phyloP scores from a whole-genome alignment of 2,329 filamentous ascomycete genomes.

The Verticillium zaregamsianum region DNA sequence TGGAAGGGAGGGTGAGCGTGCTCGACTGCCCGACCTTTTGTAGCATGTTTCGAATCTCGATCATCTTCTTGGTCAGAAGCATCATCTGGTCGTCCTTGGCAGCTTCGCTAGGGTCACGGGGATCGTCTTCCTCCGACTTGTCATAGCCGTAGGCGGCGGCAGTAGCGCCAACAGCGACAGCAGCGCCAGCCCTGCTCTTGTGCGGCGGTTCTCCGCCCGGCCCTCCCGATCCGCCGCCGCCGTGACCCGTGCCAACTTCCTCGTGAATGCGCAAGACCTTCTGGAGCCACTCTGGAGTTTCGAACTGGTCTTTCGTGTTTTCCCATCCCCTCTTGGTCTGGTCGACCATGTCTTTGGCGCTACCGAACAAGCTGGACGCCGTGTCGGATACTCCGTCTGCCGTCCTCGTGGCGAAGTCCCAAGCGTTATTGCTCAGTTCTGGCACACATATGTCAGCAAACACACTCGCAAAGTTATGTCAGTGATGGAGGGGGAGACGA shows the following conservation, averaged over 20 bases:
- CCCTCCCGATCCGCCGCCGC: constrained; percentile 43
- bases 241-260: constrained; percentile 46
- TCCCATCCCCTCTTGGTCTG: constrained; percentile 80
- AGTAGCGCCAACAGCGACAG: constrained; percentile 65
- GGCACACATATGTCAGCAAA: not conserved
- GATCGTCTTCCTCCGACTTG: constrained; percentile 60
- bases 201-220: constrained; percentile 51
- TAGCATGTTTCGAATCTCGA: constrained; percentile 90
- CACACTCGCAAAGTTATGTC: not conserved
- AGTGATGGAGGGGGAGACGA: constrained; percentile 31
- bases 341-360: constrained; percentile 69
- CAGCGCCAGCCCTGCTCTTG: constrained; percentile 55
- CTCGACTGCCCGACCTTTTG: constrained; percentile 90
- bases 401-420: constrained; percentile 71
- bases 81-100: constrained; percentile 98
- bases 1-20: constrained; percentile 83
- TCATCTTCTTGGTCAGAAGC: constrained; percentile 99
- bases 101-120: constrained; percentile 56
- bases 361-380: constrained; percentile 66
- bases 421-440: constrained; percentile 73
- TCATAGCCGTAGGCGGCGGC: constrained; percentile 78
- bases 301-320: constrained; percentile 73
- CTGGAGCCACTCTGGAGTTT: constrained; percentile 72
- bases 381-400: constrained; percentile 66
- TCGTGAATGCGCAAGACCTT: constrained; percentile 63